A percentile compares a stretch with the other conserved stretches of the same genome.
phyloP scores from a whole-genome alignment of 768 basidiomycete species.

The Clathrus columnatus region DNA sequence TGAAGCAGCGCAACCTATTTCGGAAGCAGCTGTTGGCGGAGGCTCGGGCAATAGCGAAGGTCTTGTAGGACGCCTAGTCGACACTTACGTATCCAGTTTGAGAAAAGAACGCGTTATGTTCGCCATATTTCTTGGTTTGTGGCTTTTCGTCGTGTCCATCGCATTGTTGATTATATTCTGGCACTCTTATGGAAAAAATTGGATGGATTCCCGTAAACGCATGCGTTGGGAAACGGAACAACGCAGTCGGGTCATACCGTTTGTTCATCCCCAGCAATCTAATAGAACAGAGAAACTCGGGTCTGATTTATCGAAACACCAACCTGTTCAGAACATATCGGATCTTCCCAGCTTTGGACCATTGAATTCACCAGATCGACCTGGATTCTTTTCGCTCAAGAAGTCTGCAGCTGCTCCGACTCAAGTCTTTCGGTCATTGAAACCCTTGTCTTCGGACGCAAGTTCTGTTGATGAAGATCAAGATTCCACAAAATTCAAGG shows the following conservation, averaged over 20 bases:
- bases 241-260: conserved; percentile 35
- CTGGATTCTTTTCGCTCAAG: conserved; percentile 15
- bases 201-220: conserved; percentile 38
- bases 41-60: conserved; percentile 44
- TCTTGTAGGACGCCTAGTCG: conserved; percentile 64
- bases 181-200: conserved; percentile 51
- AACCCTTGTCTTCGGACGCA: conserved; percentile 14
- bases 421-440: conserved; percentile 4
- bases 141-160: conserved; percentile 78
- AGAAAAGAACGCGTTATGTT: conserved; percentile 83
- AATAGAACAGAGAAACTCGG: conserved; percentile 14
- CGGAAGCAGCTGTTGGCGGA: conserved; percentile 62
- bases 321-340: conserved; percentile 19
- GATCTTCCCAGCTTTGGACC: conserved; percentile 43
- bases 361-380: conserved; percentile 28
- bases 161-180: conserved; percentile 61
- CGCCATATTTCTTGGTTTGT: conserved; percentile 70
- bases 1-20: conserved; percentile 72
- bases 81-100: conserved; percentile 61
- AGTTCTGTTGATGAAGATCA: conserved; percentile 18
- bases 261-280: conserved; percentile 22
- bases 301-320: conserved; percentile 8
- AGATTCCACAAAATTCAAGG: conserved; percentile 7
- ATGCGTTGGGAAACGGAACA: conserved; percentile 46
- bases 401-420: too few relatives aligned